phyloP scores from a whole-genome alignment of 1,284 basidiomycete species.

The Lentinus polychrous region DNA sequence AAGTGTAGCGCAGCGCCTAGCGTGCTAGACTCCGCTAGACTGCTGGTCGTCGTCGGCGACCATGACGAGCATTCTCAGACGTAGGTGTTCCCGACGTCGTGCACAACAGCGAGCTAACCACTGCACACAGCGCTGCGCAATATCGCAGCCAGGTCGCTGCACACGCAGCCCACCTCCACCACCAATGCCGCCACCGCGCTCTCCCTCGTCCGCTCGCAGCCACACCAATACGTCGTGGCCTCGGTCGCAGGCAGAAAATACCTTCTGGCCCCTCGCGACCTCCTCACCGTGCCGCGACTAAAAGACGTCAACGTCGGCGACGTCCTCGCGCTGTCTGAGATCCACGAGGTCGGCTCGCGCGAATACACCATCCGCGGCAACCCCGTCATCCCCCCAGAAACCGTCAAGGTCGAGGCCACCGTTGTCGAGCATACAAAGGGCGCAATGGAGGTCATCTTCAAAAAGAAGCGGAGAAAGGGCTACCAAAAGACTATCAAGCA shows the following conservation, averaged over 20 bases:
- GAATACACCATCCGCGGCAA: slow-evolving; percentile 87
- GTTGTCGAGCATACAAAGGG: slow-evolving; percentile 97
- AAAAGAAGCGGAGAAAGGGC: slow-evolving; percentile 97
- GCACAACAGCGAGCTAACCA: slow-evolving; percentile 7
- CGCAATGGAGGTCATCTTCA: slow-evolving; percentile 83
- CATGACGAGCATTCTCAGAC: slow-evolving; percentile 25
- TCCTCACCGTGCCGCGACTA: slow-evolving; percentile 88
- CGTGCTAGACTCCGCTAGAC: background rate
- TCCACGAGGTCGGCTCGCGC: slow-evolving; percentile 91
- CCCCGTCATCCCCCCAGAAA: slow-evolving; percentile 49
- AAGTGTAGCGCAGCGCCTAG: background rate
- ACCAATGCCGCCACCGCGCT: slow-evolving; percentile 43
- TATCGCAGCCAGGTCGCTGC: slow-evolving; percentile 22
- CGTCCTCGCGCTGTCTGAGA: slow-evolving; percentile 75
- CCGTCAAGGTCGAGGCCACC: slow-evolving; percentile 77
- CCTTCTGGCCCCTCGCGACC: slow-evolving; percentile 82
- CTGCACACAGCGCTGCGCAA: slow-evolving; percentile 14
- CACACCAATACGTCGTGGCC: slow-evolving; percentile 85
- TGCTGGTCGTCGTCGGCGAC: slow-evolving; percentile 8
- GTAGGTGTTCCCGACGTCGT: slow-evolving; percentile 16
- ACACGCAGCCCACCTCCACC: slow-evolving; percentile 21
- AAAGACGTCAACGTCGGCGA: slow-evolving; percentile 81
- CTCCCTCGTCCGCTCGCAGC: slow-evolving; percentile 69
- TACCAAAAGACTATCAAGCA: slow-evolving; percentile 80
- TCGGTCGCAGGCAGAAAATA: slow-evolving; percentile 86